Evolutionary conservation across 2,329 filamentous ascomycete genomes (phyloP), one percentile per base, ranked within the genome.

Genomic region (Calonectria pseudoreteaudii): DNA sequence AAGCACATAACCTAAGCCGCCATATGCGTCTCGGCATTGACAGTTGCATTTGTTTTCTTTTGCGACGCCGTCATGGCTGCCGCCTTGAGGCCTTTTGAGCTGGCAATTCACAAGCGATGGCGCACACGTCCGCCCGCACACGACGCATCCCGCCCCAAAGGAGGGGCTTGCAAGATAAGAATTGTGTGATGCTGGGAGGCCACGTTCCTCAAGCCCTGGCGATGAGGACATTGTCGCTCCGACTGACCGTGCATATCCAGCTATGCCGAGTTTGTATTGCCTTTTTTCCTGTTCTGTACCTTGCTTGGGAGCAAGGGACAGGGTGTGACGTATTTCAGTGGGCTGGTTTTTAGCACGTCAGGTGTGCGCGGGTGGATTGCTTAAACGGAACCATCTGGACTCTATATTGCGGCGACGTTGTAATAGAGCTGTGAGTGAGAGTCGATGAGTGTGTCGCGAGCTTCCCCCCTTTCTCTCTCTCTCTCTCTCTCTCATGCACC

Each of bases 251-350:
- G 68, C 68, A 64, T 50, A 31, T 31, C n/a, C 30, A 62, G 30
- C 36, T 38, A 53, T 50, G 49, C 60, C 60, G 50, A 67, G 62
- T 26, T 31, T 30, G 70, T 65, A 20, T 30, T 65, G 28, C 38
- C 26, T 53, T 41, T 50, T 50, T 67, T 13, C 65, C 30, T 53
- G 26, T 38, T 36, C 41, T 66, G 64, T 58, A 50, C 62, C 62
- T 65, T 66, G 30, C 50, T 50, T 53, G 49, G 58, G 26, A 28
- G 30, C 65, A 53, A 20, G 49, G 28, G 49, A 62, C 23, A 50
- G 58, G 47, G 70, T 64, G 70, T 68, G 70, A 72, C 70, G 70
- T 68, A 58, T 68, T 50, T 16, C 38, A 50, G 66, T 68, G 70
- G 56, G 53, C 65, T 58, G 70, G 65, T 64, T 68, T 66, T 67